Evolutionary conservation across 2,329 filamentous ascomycete genomes (phyloP).

Genomic region (Monosporascus cannonballus): DNA sequence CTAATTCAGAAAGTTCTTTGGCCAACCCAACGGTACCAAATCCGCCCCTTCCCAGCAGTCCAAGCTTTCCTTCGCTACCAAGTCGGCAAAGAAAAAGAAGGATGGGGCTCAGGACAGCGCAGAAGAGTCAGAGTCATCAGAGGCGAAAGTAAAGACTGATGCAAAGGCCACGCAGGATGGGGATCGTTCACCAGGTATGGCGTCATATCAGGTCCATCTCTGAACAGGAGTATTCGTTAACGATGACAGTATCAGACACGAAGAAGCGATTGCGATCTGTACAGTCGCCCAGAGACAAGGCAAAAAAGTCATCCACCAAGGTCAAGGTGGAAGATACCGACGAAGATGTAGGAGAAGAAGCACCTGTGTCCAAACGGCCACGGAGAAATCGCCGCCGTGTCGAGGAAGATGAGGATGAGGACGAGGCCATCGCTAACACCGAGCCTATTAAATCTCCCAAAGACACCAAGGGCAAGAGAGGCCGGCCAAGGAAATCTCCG

Average conservation of each 20-base stretch:
- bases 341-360: conserved; percentile 48
- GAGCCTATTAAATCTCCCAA: conserved; percentile 24
- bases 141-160: conserved; percentile 15
- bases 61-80: conserved; percentile 69
- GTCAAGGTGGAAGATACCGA: conserved; percentile 28
- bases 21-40: conserved; percentile 54
- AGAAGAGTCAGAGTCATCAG: conserved; percentile 9
- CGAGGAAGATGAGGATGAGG: conserved; percentile 47
- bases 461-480: conserved; percentile 22
- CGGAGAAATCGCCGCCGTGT: conserved; percentile 41
- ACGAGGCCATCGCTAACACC: conserved; percentile 30
- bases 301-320: conserved; percentile 20
- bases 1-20: conserved; percentile 74
- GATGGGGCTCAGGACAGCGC: conserved; percentile 21
- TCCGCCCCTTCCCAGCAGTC: conserved; percentile 65
- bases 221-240: conserved; percentile 2
- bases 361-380: conserved; percentile 54
- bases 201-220: not conserved
- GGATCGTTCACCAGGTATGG: conserved; percentile 32
- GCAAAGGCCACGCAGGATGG: conserved; percentile 31
- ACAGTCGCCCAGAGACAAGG: conserved; percentile 15
- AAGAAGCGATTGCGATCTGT: conserved; percentile 38
- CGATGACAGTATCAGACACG: conserved; percentile 24
- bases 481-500: conserved; percentile 22
- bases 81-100: conserved; percentile 33